Evolutionary conservation across 352 stramenopile genomes (phyloP), one percentile per base, ranked within the genome.

Genomic region (Phytophthora vignae): DNA sequence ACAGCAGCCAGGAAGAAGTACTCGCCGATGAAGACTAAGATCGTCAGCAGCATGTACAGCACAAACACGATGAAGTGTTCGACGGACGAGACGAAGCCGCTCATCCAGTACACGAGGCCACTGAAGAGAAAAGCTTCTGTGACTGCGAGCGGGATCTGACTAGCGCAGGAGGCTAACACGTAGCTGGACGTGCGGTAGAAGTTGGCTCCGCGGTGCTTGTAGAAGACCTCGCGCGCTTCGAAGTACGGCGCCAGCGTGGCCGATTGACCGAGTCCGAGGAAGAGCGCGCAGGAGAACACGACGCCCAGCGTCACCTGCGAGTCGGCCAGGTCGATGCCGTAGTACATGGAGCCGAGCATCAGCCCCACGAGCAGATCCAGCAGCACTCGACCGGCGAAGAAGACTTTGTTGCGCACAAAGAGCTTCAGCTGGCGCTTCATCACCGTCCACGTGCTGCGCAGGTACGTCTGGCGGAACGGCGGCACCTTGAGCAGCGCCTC

Each of bases 171-270:
- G 2, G 79, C 87, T n/a, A 96, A 42, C 21, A 95, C 80, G 63
- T 91, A 96, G 44, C 82, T 83, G n/a, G 82, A 87, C 8, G 89
- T 84, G 12, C 84, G 84, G 54, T 89, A 97, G 72, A 97, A 96
- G 67, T 97, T 96, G 17, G 83, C 77, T 10, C 87, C 82, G 7
- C 82, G 79, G 19, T 98, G 92, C 68, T 96, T 97, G 77, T 97
- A 97, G 73, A 83, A 91, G 27, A 66, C 74, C 66, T 75, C 90
- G 67, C 91, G 84, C 46, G 89, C 50, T 76, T 78, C 65, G 27
- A 85, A 74, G 58, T 94, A 84, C 31, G 83, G 71, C 4, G 89
- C 78, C 12, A 98, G 59, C 25, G 84, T 79, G 12, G 90, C 62
- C 17, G 95, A 88, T 19, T 90, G 81, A 49, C 85, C 83, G 22